These are phyloP conservation scores for Sporothrix brasiliensis DNA, from an alignment of 2,329 filamentous ascomycete species.

Conservation along the genomic window DNA sequence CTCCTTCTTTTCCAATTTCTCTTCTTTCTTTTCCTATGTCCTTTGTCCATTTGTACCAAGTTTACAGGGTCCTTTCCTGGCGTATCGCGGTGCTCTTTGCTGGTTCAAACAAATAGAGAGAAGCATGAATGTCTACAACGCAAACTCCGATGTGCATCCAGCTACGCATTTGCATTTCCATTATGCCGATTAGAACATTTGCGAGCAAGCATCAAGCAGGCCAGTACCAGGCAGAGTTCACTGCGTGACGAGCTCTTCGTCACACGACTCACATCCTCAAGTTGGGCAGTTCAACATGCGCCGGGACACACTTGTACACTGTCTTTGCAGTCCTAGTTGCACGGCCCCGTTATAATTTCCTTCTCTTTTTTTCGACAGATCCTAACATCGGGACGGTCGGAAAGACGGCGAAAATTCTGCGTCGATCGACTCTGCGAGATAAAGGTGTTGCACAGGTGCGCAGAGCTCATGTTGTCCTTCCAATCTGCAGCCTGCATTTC, in stretches of 20 bases:
- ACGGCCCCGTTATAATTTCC: neutral
- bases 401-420: neutral
- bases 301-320: neutral
- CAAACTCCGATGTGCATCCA: neutral
- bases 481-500: slow-evolving; percentile 3
- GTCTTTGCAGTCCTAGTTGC: neutral
- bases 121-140: neutral
- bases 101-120: neutral
- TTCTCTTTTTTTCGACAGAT: neutral
- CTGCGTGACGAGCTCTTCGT: neutral
- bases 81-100: neutral
- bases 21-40: slow-evolving; percentile 8
- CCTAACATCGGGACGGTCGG: too few species aligned
- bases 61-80: neutral
- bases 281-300: neutral
- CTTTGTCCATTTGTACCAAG: neutral
- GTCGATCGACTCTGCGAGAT: slow-evolving; percentile 23
- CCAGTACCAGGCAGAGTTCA: neutral
- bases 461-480: neutral
- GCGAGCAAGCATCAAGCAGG: neutral
- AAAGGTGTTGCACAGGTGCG: neutral
- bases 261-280: neutral
- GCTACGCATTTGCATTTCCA: neutral
- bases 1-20: neutral
- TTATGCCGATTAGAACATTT: neutral